These are phyloP conservation scores for Yamadazyma dendronema DNA, from an alignment of 1,139 yeast species.

Conservation along the genomic window DNA sequence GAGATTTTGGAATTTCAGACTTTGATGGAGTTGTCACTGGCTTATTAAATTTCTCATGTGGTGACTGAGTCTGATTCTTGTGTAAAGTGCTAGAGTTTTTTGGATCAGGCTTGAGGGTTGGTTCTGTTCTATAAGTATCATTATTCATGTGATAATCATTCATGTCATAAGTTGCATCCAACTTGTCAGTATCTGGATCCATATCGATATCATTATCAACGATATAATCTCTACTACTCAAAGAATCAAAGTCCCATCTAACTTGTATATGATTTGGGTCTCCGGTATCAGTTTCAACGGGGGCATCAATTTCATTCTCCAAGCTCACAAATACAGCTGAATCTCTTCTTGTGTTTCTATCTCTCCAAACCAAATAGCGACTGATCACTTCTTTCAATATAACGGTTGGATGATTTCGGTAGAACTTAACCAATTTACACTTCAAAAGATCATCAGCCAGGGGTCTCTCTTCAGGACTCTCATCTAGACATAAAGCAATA, in stretches of 20 bases:
- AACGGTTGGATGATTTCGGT: slow-evolving; percentile 58
- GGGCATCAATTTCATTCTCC: slow-evolving; percentile 26
- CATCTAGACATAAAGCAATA: slow-evolving; percentile 89
- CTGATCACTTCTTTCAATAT: slow-evolving; percentile 75
- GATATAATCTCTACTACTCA: slow-evolving; percentile 70
- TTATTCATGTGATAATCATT: slow-evolving; percentile 24
- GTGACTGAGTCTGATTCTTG: slow-evolving; percentile 7
- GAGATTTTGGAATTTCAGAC: slow-evolving; percentile 66
- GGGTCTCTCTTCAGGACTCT: slow-evolving; percentile 85
- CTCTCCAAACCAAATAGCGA: slow-evolving; percentile 79
- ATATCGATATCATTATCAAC: slow-evolving; percentile 61
- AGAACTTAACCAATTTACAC: slow-evolving; percentile 65
- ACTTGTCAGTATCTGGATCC: slow-evolving; percentile 29
- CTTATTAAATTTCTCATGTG: slow-evolving; percentile 7
- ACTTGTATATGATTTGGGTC: slow-evolving; percentile 50
- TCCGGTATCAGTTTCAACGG: slow-evolving; percentile 15
- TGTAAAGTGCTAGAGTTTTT: slow-evolving; percentile 8
- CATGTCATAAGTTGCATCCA: slow-evolving; percentile 35
- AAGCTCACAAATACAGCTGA: slow-evolving; percentile 34
- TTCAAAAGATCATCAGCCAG: slow-evolving; percentile 81
- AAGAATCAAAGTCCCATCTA: slow-evolving; percentile 87
- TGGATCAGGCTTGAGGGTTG: slow-evolving; percentile 27
- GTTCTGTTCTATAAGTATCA: slow-evolving; percentile 28
- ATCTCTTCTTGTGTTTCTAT: slow-evolving; percentile 51
- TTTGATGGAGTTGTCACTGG: slow-evolving; percentile 10